A percentile compares a stretch with the other conserved stretches of the same genome.
These are phyloP conservation scores for Candolleomyces eurysporus DNA, from an alignment of 768 basidiomycete species.

Conservation along the genomic window DNA sequence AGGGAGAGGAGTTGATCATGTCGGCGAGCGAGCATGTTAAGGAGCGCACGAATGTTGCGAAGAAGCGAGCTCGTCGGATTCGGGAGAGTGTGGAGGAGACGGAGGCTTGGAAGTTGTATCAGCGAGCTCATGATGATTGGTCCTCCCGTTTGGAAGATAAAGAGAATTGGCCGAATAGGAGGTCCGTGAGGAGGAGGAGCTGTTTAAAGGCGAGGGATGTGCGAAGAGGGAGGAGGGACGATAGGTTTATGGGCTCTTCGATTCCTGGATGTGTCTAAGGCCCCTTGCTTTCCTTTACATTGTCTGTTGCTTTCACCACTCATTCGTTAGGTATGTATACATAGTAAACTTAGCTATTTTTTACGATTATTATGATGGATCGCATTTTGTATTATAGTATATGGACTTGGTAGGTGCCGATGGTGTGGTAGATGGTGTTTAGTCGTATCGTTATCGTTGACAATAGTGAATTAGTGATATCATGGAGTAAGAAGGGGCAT, in stretches of 20 bases:
- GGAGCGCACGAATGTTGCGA: conserved; percentile 42
- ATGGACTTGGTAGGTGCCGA: not conserved
- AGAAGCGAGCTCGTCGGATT: conserved; percentile 39
- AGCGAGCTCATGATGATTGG: conserved; percentile 19
- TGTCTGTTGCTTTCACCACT: not conserved
- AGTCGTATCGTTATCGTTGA: no score
- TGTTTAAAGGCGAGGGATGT: conserved; percentile 3
- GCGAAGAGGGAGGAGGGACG: conserved; percentile 4
- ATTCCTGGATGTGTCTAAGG: not conserved
- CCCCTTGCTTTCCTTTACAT: not conserved
- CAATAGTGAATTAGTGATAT: no score
- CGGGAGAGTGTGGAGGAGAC: conserved; percentile 32
- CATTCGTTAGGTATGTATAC: not conserved
- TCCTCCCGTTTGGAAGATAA: conserved; percentile 10
- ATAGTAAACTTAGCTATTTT: not conserved
- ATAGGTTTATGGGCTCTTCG: not conserved
- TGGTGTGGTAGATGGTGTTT: not conserved
- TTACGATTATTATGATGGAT: not conserved
- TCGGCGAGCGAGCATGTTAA: conserved; percentile 41
- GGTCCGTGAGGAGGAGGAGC: conserved; percentile 6
- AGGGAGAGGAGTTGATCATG: conserved; percentile 43
- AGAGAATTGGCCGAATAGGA: not conserved
- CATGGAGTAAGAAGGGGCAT: no score
- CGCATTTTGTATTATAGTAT: not conserved
- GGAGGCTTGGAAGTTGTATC: conserved; percentile 20